Evolutionary conservation across 2,329 filamentous ascomycete genomes (phyloP), one percentile per base, ranked within the genome.

Genomic region (Aspergillus japonicus): DNA sequence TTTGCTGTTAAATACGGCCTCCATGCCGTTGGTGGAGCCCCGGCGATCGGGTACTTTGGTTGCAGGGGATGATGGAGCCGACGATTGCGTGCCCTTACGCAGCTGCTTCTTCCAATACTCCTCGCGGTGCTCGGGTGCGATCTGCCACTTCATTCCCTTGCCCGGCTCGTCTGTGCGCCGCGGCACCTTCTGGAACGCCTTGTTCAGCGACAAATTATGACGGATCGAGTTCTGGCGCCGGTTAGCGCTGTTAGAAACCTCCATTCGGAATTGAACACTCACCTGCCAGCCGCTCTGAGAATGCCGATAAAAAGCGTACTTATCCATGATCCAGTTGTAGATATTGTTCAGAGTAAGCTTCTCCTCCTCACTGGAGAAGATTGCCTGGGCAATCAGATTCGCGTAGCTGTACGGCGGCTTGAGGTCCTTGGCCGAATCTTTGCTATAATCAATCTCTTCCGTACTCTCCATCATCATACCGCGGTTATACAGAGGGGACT

Each of bases 121-220:
- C 19, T 97, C 91, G 52, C 89, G 87, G 65, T 89, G 85, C 64
- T 96, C 91, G 1, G 90, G 84, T 4, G 91, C 87, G 70, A 99
- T 93, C 76, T 94, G 91, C 95, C 95, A 99, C 74, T 98, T 98
- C 92, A 97, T 98, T 29, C 95, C 95, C 75, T 99, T 99, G 12
- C 95, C 95, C 23, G 95, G 95, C 73, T 99, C 95, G 68, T 98
- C 92, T 0, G 92, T 96, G 16, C 91, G 89, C 50, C 95, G 88
- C 3, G 95, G 90, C 8, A 96, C 90, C 75, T 99, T 99, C 68
- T 92, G 88, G 71, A 99, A 99, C 0, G 89, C 87, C 73, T 97
- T 96, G 75, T 96, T 98, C 47, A 99, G 79, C 1, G 95, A 98
- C 14, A 99, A 78, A 68, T 99, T 99, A 74, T 99, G 95, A 12